Conservation (phyloP, 495 filamentous ascomycete species). For the Talaromyces trachyspermus region DNA sequence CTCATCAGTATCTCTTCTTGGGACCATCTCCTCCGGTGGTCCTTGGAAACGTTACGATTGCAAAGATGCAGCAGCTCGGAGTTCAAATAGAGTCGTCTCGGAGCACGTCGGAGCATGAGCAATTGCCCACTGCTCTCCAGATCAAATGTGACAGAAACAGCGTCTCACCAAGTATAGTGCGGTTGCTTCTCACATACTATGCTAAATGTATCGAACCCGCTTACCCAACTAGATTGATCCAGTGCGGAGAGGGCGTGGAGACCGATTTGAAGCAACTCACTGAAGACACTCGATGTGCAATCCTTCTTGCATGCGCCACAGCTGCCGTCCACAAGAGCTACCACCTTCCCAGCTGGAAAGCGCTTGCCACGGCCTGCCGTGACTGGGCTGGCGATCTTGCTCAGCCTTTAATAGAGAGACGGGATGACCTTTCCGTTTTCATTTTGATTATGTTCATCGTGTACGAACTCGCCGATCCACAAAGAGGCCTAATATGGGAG, state of each 20-base stretch:
- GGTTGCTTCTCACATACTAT: background rate
- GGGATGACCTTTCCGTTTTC: background rate
- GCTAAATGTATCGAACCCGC: background rate
- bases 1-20: background rate
- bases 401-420: background rate
- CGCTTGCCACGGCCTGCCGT: background rate
- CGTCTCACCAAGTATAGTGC: background rate
- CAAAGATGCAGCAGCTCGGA: background rate
- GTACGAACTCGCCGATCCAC: background rate
- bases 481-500: background rate
- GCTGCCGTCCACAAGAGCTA: background rate
- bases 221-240: background rate
- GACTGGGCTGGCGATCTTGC: background rate
- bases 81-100: background rate
- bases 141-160: background rate
- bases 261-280: background rate
- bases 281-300: background rate
- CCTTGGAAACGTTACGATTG: background rate
- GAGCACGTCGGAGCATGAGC: background rate
- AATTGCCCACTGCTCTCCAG: background rate
- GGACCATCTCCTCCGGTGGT: background rate
- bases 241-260: background rate
- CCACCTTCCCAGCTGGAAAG: background rate
- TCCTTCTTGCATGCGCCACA: background rate
- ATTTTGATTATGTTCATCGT: background rate